These are phyloP conservation scores for Lasiodiplodia sp. DNA, from an alignment of 2,329 filamentous ascomycete species.

Conservation along the genomic window DNA sequence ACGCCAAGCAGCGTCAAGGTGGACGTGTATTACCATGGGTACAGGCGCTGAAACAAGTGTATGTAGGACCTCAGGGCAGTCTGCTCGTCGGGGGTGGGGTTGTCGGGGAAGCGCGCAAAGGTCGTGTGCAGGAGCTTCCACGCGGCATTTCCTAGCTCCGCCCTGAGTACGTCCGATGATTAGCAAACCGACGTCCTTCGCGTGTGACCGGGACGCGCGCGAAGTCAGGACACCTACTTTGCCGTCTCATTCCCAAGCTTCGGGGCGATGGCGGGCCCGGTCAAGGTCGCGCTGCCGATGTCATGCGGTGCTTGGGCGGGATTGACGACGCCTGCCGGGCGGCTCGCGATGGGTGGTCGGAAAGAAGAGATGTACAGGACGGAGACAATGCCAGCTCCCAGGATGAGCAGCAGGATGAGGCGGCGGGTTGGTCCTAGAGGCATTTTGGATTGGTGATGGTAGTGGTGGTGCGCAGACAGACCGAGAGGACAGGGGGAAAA, in stretches of 20 bases:
- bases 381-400: conserved; percentile 64
- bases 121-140: conserved; percentile 74
- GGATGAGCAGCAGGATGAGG: conserved; percentile 55
- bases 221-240: conserved; percentile 56
- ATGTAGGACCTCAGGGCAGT: conserved; percentile 67
- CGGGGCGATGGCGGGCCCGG: conserved; percentile 76
- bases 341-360: conserved; percentile 44
- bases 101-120: conserved; percentile 70
- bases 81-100: conserved; percentile 67
- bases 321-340: conserved; percentile 23
- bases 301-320: conserved; percentile 32
- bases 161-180: conserved; percentile 47
- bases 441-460: conserved; percentile 36
- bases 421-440: conserved; percentile 42
- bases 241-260: conserved; percentile 83
- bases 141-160: conserved; percentile 69
- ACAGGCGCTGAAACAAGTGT: conserved; percentile 69
- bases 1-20: background rate
- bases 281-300: conserved; percentile 52
- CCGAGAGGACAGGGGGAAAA: background rate
- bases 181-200: conserved; percentile 8
- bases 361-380: conserved; percentile 68
- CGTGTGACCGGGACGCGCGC: background rate
- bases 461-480: background rate
- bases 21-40: conserved; percentile 61